Percentiles rank a stretch among this genome's conserved stretches.
Conservation (phyloP, 2,329 filamentous ascomycete species). For the Tolypocladium endophyticum region DNA sequence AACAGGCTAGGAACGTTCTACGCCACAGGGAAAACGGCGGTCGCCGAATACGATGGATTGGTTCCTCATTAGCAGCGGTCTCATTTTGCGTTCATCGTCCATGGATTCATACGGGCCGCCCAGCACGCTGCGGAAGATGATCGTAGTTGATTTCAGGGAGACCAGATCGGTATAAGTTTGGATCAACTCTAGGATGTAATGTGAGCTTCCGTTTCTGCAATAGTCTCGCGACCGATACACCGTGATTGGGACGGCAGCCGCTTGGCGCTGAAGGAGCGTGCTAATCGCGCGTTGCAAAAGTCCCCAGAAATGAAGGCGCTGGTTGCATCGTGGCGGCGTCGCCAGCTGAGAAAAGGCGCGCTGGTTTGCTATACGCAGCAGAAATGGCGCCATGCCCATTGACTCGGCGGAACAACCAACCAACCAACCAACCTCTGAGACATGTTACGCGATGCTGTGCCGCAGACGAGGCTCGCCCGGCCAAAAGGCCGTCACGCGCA, state of each 20-base stretch:
- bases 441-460: background rate
- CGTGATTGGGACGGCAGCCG: background rate
- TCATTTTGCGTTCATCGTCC: no score
- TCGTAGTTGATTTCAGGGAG: no score
- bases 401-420: background rate
- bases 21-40: no score
- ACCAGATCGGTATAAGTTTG: no score
- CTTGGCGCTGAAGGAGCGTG: background rate
- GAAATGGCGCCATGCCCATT: background rate
- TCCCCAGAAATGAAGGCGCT: background rate
- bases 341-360: background rate
- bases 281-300: background rate
- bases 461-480: background rate
- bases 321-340: background rate
- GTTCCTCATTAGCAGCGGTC: no score
- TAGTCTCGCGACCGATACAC: background rate
- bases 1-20: no score
- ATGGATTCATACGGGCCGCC: no score
- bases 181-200: background rate
- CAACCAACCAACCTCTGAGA: background rate
- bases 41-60: no score
- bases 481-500: background rate
- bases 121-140: no score
- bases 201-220: background rate
- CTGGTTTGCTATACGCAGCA: background rate